phyloP scores from a whole-genome alignment of 352 stramenopile species.

The Phytophthora aleatoria region DNA sequence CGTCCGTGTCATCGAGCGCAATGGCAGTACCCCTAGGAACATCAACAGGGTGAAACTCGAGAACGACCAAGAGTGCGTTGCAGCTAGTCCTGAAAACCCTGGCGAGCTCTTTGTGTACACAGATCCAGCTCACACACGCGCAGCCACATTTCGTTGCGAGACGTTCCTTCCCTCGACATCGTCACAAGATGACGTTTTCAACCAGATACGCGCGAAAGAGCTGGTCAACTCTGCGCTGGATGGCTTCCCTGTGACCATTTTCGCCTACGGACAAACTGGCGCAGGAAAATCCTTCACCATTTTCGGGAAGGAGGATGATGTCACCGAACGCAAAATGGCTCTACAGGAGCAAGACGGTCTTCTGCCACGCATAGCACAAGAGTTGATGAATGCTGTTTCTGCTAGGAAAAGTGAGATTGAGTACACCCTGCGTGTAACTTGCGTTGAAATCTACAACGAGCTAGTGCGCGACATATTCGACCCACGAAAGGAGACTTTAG shows the following conservation, averaged over 20 bases:
- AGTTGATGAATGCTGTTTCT: constrained; percentile 61
- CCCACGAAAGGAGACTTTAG: constrained; percentile 56
- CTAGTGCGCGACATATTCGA: constrained; percentile 72
- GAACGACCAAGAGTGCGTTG: constrained; percentile 35
- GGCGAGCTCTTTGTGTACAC: constrained; percentile 52
- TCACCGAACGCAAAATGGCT: constrained; percentile 32
- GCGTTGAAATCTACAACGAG: constrained; percentile 84
- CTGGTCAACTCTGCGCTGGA: constrained; percentile 60
- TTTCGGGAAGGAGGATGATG: constrained; percentile 63
- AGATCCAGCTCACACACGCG: constrained; percentile 33
- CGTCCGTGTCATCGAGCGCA: background rate
- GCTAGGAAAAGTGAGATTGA: constrained; percentile 39
- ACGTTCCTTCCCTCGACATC: constrained; percentile 47
- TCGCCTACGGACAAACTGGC: constrained; percentile 77
- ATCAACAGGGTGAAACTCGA: constrained; percentile 5
- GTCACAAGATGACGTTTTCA: constrained; percentile 62
- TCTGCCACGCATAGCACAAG: constrained; percentile 50
- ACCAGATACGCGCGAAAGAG: constrained; percentile 43
- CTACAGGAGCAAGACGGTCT: constrained; percentile 51
- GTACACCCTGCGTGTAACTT: constrained; percentile 70
- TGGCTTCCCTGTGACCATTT: constrained; percentile 74
- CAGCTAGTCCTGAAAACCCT: constrained; percentile 40
- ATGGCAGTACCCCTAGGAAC: constrained; percentile 1
- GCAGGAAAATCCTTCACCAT: constrained; percentile 80
- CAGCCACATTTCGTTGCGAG: constrained; percentile 70